Base-by-base conservation (phyloP, 129 eudicot species). In the Rutidosis leptorrhynchoides region DNA sequence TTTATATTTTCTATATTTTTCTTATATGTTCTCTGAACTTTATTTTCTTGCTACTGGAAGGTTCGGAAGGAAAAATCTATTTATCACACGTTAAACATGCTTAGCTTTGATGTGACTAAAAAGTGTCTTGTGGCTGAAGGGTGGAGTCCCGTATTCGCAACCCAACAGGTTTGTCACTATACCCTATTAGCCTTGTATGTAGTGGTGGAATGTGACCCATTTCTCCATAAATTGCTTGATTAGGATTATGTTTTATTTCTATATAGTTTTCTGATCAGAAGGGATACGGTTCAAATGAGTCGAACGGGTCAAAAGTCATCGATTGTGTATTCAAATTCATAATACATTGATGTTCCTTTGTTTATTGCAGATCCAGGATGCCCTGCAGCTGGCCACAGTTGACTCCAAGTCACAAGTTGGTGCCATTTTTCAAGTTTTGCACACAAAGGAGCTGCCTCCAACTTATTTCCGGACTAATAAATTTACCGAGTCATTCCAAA, bases 71-170 rank as follows among this genome's bases (percentile, higher is more conserved):
- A 93, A 59, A 93, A 93, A 73, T 81, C 96, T 45, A 86, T 93
- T 57, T 93, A 93, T 70, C 91, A 93, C 71, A 85, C 96, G n/a
- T 83, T 93, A 37, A 93, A 93, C 72, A 86, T 88, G 98, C 98
- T 93, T 42, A 93, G 96, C 81, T 74, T 93, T 58, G 98, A 93
- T 77, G 98, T 88, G 32, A 81, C 96, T 16, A 93, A 88, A 80
- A 93, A 93, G 82, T 93, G 98, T 72, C 98, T 93, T 53, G 98
- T 93, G 61, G 98, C 84, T 76, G 98, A 88, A 86, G 98, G 98
- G 45, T 93, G 98, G 98, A 83, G 95, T 82, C 98, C 98, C 60
- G 67, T 78, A 43, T 88, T 77, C 79, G 98, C 98, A 49, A 78
- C 89, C 53, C 85, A 83, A 66, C 78, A 85, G 95, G 96, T 88